Conservation (phyloP, 805 yeast genomes). For the Scheffersomyces stipitis region DNA sequence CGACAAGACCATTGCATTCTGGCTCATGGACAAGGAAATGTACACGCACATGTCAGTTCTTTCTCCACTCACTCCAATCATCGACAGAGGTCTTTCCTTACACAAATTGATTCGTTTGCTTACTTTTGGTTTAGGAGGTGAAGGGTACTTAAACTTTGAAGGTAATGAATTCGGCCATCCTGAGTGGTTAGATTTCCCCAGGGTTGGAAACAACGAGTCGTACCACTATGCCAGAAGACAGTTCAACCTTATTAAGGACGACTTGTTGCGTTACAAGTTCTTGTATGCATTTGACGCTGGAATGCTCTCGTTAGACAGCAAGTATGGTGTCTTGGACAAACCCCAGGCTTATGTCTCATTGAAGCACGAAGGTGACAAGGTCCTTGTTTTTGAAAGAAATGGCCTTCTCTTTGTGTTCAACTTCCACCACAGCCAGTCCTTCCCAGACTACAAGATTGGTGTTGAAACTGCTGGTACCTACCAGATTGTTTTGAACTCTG, state of each 20-base stretch:
- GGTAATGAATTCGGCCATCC: conserved; percentile 99
- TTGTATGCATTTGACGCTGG: conserved; percentile 81
- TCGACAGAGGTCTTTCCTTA: conserved; percentile 87
- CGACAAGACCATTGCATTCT: conserved; percentile 92
- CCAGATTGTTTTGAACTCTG: conserved; percentile 72
- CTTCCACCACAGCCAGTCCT: conserved; percentile 84
- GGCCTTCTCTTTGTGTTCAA: conserved; percentile 85
- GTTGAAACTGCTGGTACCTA: conserved; percentile 78
- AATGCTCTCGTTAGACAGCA: conserved; percentile 73
- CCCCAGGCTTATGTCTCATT: conserved; percentile 81
- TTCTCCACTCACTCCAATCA: conserved; percentile 68
- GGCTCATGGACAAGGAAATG: conserved; percentile 99
- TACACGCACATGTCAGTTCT: conserved; percentile 89
- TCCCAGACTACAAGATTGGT: conserved; percentile 87
- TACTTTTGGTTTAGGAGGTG: conserved; percentile 94
- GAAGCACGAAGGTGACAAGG: conserved; percentile 87
- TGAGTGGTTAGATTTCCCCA: conserved; percentile 97
- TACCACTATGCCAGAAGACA: conserved; percentile 95
- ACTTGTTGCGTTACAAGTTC: conserved; percentile 73
- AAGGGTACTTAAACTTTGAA: conserved; percentile 92
- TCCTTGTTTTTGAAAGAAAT: conserved; percentile 84
- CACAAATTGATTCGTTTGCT: conserved; percentile 88
- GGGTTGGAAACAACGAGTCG: conserved; percentile 81
- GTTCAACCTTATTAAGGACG: conserved; percentile 82
- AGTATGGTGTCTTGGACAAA: conserved; percentile 67